Conservation (phyloP, 768 basidiomycete genomes). For the button mushroom (Agaricus bisporus) region DNA sequence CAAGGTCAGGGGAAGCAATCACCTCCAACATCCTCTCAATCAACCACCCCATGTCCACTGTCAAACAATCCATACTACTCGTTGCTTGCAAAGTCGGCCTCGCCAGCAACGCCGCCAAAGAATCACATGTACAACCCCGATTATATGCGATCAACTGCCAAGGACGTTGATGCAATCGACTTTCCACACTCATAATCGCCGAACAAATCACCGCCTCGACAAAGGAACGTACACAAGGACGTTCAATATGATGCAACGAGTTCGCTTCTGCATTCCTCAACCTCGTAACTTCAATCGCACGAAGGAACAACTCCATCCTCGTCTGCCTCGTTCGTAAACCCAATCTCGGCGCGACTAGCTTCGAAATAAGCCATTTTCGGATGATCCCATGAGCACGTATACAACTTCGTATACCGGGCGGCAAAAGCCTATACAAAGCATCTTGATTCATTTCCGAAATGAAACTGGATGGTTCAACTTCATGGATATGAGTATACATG, state of each 20-base stretch:
- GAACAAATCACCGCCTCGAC: slow-evolving; percentile 72
- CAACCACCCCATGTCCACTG: slow-evolving; percentile 78
- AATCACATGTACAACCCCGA: slow-evolving; percentile 59
- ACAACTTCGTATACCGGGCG: slow-evolving; percentile 70
- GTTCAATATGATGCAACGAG: slow-evolving; percentile 35
- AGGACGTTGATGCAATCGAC: slow-evolving; percentile 68
- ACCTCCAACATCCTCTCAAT: slow-evolving; percentile 78
- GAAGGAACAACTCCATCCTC: slow-evolving; percentile 68
- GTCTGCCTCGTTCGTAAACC: slow-evolving; percentile 59
- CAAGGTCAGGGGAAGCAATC: slow-evolving; percentile 65
- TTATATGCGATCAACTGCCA: slow-evolving; percentile 69
- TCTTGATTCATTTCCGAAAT: slow-evolving; percentile 70
- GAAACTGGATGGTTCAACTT: slow-evolving; percentile 66
- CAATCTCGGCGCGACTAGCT: slow-evolving; percentile 58
- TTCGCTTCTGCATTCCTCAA: slow-evolving; percentile 43
- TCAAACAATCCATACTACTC: slow-evolving; percentile 44
- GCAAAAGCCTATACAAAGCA: slow-evolving; percentile 64
- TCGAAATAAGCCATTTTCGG: slow-evolving; percentile 73
- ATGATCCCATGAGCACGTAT: slow-evolving; percentile 71
- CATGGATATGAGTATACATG: slow-evolving; percentile 67
- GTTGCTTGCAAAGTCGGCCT: slow-evolving; percentile 41
- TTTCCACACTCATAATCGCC: slow-evolving; percentile 74
- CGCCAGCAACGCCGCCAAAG: slow-evolving; percentile 49
- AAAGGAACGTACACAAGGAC: slow-evolving; percentile 70
- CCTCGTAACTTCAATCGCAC: slow-evolving; percentile 70